Percentiles rank a stretch among this genome's conserved stretches.
Conservation (phyloP, 2,329 filamentous ascomycete species). For the Aureobasidium namibiae region DNA sequence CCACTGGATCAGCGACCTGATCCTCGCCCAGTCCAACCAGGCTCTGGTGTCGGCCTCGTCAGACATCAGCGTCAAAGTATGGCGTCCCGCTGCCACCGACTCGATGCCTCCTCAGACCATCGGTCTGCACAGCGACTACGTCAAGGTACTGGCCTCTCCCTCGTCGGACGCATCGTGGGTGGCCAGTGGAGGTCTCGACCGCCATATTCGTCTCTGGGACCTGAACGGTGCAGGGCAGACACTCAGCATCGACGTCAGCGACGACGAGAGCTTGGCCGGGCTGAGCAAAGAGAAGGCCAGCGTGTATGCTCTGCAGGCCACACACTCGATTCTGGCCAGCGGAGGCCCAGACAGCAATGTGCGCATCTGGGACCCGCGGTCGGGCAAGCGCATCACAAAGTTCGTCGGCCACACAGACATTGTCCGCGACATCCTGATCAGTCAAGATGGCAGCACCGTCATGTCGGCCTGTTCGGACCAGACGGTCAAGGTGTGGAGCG, state of each 20-base stretch:
- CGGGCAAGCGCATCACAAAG: slow-evolving; percentile 86
- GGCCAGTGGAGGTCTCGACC: slow-evolving; percentile 85
- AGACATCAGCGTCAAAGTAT: slow-evolving; percentile 88
- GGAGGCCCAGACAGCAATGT: slow-evolving; percentile 92
- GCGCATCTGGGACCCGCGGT: slow-evolving; percentile 81
- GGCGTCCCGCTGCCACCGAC: slow-evolving; percentile 65
- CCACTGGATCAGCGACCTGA: slow-evolving; percentile 93
- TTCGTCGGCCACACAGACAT: slow-evolving; percentile 96
- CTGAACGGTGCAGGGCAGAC: slow-evolving; percentile 78
- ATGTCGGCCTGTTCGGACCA: slow-evolving; percentile 93
- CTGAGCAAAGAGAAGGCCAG: slow-evolving; percentile 77
- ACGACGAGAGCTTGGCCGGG: slow-evolving; percentile 66
- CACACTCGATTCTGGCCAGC: slow-evolving; percentile 74
- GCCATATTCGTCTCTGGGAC: slow-evolving; percentile 91
- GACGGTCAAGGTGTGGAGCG: slow-evolving; percentile 96
- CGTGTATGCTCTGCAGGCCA: slow-evolving; percentile 80
- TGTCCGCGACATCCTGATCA: slow-evolving; percentile 82
- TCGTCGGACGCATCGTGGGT: slow-evolving; percentile 69
- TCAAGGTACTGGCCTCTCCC: slow-evolving; percentile 84
- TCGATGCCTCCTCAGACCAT: slow-evolving; percentile 66
- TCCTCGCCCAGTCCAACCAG: slow-evolving; percentile 66
- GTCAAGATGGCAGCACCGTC: slow-evolving; percentile 79
- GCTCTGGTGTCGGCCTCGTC: slow-evolving; percentile 84
- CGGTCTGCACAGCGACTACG: slow-evolving; percentile 90
- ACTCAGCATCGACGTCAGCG: slow-evolving; percentile 74